A percentile compares a stretch with the other conserved stretches of the same genome.
These are phyloP conservation scores for Fulvia fulva DNA, from an alignment of 2,329 filamentous ascomycete genomes.

Conservation along the genomic window DNA sequence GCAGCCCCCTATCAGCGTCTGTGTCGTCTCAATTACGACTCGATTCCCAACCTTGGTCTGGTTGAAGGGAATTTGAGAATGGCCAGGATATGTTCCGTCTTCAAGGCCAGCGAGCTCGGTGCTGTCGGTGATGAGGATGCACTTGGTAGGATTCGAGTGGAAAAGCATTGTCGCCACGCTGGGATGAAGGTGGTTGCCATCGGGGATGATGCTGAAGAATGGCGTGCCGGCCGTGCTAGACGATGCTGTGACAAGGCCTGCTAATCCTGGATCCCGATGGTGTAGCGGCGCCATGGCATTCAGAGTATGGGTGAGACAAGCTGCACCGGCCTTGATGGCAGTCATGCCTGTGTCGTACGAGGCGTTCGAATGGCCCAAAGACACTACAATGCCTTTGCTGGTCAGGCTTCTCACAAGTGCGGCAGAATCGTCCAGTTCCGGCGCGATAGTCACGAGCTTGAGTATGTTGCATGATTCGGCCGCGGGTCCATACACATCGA, in stretches of 20 bases:
- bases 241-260: constrained; percentile 38
- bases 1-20: constrained; percentile 53
- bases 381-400: constrained; percentile 42
- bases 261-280: constrained; percentile 50
- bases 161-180: constrained; percentile 48
- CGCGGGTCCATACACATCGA: constrained; percentile 44
- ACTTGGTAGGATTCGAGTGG: constrained; percentile 43
- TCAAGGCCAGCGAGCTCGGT: constrained; percentile 53
- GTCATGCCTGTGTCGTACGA: constrained; percentile 44
- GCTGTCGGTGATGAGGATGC: constrained; percentile 52
- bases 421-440: constrained; percentile 45
- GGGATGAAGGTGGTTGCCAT: constrained; percentile 53
- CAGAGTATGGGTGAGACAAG: constrained; percentile 51
- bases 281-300: constrained; percentile 53
- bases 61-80: constrained; percentile 49
- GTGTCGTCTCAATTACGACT: constrained; percentile 50
- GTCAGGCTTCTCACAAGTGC: constrained; percentile 43
- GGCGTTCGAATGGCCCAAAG: constrained; percentile 51
- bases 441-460: constrained; percentile 52
- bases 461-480: constrained; percentile 37
- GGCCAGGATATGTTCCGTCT: constrained; percentile 48
- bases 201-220: constrained; percentile 52
- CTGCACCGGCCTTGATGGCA: constrained; percentile 48
- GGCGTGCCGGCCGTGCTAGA: constrained; percentile 32
- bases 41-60: constrained; percentile 49